These are phyloP conservation scores for Phytophthora ramorum DNA, from an alignment of 352 stramenopile species.

Conservation along the genomic window DNA sequence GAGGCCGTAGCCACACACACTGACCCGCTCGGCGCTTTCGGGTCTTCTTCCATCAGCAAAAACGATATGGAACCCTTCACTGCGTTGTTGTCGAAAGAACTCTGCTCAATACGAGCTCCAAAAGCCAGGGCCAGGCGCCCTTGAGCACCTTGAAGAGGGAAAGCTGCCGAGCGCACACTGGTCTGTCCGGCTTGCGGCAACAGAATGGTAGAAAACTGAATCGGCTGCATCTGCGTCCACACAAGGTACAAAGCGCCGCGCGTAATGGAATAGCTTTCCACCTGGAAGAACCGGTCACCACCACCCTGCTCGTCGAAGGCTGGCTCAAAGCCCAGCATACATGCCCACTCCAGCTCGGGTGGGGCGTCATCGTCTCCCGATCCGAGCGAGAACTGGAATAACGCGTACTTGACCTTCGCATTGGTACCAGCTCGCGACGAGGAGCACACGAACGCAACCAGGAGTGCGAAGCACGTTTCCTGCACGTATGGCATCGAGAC, in stretches of 20 bases:
- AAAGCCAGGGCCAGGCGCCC: conserved; percentile 60
- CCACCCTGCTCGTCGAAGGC: conserved; percentile 46
- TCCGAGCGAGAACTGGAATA: conserved; percentile 71
- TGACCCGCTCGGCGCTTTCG: conserved; percentile 40
- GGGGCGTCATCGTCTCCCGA: conserved; percentile 32
- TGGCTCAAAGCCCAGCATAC: conserved; percentile 74
- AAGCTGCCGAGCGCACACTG: conserved; percentile 60
- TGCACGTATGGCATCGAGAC: conserved; percentile 74
- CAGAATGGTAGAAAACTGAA: conserved; percentile 74
- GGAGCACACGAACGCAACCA: conserved; percentile 77
- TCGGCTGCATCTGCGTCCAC: conserved; percentile 60
- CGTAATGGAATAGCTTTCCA: conserved; percentile 71
- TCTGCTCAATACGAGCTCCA: conserved; percentile 58
- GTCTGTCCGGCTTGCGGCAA: conserved; percentile 57
- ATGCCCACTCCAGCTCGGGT: conserved; percentile 64
- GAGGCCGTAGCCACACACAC: conserved; percentile 73
- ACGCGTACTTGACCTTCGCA: conserved; percentile 66
- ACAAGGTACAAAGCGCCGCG: conserved; percentile 72
- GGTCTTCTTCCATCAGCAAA: conserved; percentile 59
- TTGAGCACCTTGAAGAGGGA: conserved; percentile 74
- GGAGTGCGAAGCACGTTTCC: conserved; percentile 57
- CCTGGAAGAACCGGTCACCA: conserved; percentile 53
- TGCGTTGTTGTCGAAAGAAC: conserved; percentile 50
- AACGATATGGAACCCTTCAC: conserved; percentile 79
- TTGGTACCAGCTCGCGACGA: conserved; percentile 42